Evolutionary conservation across 306 rosid genomes (phyloP).

Genomic region (Citrullus mucosospermus): DNA sequence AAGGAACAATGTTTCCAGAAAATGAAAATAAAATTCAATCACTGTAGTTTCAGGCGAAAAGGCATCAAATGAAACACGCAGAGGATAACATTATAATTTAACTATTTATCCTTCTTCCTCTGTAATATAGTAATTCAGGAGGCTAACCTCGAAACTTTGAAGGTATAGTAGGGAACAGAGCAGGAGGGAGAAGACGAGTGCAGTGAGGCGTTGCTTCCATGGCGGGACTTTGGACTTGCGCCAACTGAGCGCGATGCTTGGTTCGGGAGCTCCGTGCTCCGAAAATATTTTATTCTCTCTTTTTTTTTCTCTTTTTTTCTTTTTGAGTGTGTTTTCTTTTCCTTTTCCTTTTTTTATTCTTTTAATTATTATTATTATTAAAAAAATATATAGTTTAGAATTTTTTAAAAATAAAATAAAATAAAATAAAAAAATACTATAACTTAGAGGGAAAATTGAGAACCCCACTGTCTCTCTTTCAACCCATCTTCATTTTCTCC

Average conservation of each 20-base stretch:
- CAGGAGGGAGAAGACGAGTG: slow-evolving; percentile 26
- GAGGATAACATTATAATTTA: not conserved
- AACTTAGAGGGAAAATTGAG: no score
- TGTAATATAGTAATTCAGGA: not conserved
- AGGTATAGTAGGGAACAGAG: slow-evolving; percentile 12
- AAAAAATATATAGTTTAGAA: no score
- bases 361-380: no score
- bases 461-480: no score
- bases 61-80: not conserved
- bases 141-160: slow-evolving; percentile 35
- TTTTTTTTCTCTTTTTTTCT: no score
- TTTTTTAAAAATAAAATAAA: no score
- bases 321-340: no score
- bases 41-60: not conserved
- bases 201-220: slow-evolving; percentile 64
- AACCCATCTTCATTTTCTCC: no score
- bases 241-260: not conserved
- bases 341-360: no score
- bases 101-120: not conserved
- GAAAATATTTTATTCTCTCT: no score
- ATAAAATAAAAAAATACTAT: no score
- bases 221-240: slow-evolving; percentile 20
- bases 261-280: no score
- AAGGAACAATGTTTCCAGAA: not conserved
- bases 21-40: not conserved